Base-by-base conservation (phyloP, 306 rosid genomes). In the Leucaena leucocephala region DNA sequence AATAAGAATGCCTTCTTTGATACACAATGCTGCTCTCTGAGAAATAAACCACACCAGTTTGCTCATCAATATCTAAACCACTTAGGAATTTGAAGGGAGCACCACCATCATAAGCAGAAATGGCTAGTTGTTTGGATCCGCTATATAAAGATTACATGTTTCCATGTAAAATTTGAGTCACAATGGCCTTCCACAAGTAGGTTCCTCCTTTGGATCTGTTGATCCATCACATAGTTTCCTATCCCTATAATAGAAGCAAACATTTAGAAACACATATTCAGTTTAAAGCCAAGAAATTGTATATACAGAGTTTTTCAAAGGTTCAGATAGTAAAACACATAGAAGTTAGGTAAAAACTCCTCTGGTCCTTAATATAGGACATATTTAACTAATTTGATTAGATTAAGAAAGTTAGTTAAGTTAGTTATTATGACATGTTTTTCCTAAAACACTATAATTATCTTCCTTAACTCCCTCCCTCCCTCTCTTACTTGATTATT, bases 101-200 rank as follows among this genome's bases (percentile, higher is more conserved):
- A 15, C 86, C 89, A 27, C 83, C 55, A 9, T 11, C 49, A 19
- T 4, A 38, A 38, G 87, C 77, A 3, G 89, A 85, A 7, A 63
- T 55, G 33, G 86, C 85, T 0, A 89, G 78, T 12, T 35, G 78
- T n/a, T 77, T 65, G 38, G 87, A 83, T 86, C 88, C 5, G 36
- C 69, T 12, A 75, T 61, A 12, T 75, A 75, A 22, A 75, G 78
- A 75, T 75, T 15, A 44, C 78, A 75, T 15, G 58, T 75, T 61
- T 16, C 43, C 0, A 5, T 5, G 16, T 42, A n/a, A 61, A 75
- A 75, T 59, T 75, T 58, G 42, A 88, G 35, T 0, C 92, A 90
- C 8, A 88, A 12, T 43, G 92, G 92, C 52, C 92, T 88, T 42
- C 93, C 93, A 82, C 91, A 87, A 2, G 12, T 58, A 6, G 87